Evolutionary conservation across 148 eudicot genomes (phyloP).

Genomic region (Camellia japonica): DNA sequence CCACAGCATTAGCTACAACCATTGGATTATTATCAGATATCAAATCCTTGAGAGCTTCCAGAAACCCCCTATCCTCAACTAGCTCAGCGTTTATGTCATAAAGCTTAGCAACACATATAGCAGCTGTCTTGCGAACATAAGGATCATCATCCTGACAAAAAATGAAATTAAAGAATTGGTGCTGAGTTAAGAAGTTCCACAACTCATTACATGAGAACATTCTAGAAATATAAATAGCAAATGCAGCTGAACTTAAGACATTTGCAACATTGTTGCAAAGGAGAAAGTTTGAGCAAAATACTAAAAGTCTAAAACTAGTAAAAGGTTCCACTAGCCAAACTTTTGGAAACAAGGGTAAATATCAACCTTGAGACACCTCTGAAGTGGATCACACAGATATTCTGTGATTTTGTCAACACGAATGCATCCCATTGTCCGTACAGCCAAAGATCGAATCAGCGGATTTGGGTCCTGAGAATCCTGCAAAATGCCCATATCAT

Average conservation of each 20-base stretch:
- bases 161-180: background rate
- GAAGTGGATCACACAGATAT: slow-evolving; percentile 96
- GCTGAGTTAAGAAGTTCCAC: background rate
- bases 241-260: slow-evolving; percentile 10
- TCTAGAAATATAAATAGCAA: background rate
- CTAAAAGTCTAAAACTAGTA: background rate
- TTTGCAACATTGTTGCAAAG: slow-evolving; percentile 2
- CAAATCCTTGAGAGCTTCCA: slow-evolving; percentile 93
- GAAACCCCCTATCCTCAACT: slow-evolving; percentile 97
- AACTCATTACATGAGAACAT: background rate
- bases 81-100: slow-evolving; percentile 98
- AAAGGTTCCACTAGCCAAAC: slow-evolving; percentile 12
- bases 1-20: slow-evolving; percentile 99
- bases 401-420: slow-evolving; percentile 99
- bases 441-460: slow-evolving; percentile 95
- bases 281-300: background rate
- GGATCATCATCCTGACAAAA: slow-evolving; percentile 93
- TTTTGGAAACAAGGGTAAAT: background rate
- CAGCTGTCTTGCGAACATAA: slow-evolving; percentile 99
- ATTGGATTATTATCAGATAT: slow-evolving; percentile 99
- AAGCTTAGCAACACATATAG: slow-evolving; percentile 98
- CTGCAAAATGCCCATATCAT: slow-evolving; percentile 39
- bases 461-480: slow-evolving; percentile 99
- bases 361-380: slow-evolving; percentile 94
- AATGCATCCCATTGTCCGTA: slow-evolving; percentile 99